Evolutionary conservation across 2,329 filamentous ascomycete genomes (phyloP).

Genomic region (Talaromyces sp.): DNA sequence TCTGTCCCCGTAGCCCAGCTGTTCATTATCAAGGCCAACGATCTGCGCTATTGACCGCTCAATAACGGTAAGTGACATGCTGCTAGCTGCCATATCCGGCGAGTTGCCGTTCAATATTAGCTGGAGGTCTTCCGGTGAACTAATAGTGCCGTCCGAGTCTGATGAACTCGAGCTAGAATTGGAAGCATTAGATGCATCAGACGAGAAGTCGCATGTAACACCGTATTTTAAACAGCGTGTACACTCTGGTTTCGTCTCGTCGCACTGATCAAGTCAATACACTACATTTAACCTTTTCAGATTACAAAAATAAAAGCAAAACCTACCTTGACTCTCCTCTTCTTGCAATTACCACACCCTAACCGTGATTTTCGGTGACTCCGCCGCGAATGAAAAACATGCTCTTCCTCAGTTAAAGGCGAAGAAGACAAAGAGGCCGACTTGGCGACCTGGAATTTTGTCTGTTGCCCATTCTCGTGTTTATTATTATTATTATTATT

Average conservation of each 20-base stretch:
- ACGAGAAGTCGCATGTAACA: constrained; percentile 10
- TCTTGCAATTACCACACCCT: constrained; percentile 13
- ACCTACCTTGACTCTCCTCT: constrained; percentile 9
- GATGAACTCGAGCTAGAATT: not conserved
- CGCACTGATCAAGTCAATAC: constrained; percentile 5
- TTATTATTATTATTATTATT: not conserved
- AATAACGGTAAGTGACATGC: constrained; percentile 6
- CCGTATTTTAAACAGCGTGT: constrained; percentile 8
- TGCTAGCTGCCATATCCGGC: not conserved
- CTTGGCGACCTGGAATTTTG: not conserved
- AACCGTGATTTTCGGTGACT: constrained; percentile 11
- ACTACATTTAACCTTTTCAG: not conserved
- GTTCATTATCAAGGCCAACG: not conserved
- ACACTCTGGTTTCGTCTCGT: constrained; percentile 11
- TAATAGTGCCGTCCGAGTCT: not conserved
- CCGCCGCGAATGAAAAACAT: constrained; percentile 4
- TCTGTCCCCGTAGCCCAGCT: not conserved
- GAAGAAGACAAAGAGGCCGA: not conserved
- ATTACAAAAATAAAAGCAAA: not conserved
- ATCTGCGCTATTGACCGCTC: constrained; percentile 2
- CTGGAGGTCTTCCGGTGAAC: not conserved
- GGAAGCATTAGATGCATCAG: not conserved
- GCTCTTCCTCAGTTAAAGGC: not conserved
- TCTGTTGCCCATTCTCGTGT: not conserved
- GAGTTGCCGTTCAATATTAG: not conserved